Evolutionary conservation across 306 rosid genomes (phyloP).

Genomic region (Inga oerstediana): DNA sequence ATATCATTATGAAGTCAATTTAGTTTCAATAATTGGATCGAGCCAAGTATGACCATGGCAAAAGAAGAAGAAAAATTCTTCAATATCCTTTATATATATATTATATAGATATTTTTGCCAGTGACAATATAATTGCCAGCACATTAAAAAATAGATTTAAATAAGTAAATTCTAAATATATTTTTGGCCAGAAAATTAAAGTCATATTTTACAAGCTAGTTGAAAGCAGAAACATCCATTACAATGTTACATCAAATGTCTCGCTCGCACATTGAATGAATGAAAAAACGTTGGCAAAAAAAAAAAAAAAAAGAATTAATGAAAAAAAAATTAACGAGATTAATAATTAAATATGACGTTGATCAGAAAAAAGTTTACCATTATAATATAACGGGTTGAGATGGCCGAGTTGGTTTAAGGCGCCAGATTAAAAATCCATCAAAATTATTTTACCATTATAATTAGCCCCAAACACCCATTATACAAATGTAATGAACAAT

Average conservation of each 20-base stretch:
- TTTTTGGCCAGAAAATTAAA: not conserved
- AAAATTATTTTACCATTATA: too few species aligned
- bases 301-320: too few species aligned
- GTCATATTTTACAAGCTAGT: not conserved
- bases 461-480: too few species aligned
- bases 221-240: not conserved
- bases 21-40: not conserved
- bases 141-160: not conserved
- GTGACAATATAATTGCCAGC: not conserved
- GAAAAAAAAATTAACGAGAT: not conserved
- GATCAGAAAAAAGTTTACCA: not conserved
- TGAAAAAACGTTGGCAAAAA: too few species aligned
- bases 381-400: too few species aligned
- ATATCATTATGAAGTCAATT: too few species aligned
- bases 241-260: not conserved
- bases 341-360: not conserved
- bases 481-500: not conserved
- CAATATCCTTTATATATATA: not conserved
- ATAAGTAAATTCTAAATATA: not conserved
- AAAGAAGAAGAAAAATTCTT: not conserved
- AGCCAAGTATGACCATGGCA: not conserved
- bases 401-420: too few species aligned
- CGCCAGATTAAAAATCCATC: too few species aligned
- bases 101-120: not conserved
- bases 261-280: not conserved